Evolutionary conservation across 192 early-diverging fungal species (phyloP), one percentile per base, ranked within the genome.

Genomic region (Backusella tuberculispora): DNA sequence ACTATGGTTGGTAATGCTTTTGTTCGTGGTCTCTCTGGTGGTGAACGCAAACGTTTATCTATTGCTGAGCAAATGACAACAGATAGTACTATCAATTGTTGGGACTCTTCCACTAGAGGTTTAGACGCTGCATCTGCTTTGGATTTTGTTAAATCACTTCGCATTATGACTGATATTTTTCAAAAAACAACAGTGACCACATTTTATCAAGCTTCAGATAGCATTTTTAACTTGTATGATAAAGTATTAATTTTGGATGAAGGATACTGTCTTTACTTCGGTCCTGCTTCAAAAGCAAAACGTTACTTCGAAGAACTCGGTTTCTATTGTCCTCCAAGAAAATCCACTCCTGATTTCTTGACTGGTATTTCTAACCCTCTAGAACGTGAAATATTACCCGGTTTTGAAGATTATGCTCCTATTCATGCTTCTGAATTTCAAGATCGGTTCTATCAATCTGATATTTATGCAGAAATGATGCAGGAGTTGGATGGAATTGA

Each of bases 111-210:
- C 66, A 91, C 90, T 17, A 83, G 86, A 34, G 94, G 94, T 40
- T 84, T 95, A 56, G 94, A 95, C 81, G 89, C 91, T 14, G 91
- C 91, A 63, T 91, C 90, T 5, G 92, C 94, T 42, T 83, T 95
- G 34, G 92, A 95, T 73, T 95, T 92, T 70, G 88, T 90, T 34
- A 85, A 88, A 44, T 90, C 86, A 8, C 83, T 95, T 37, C 88
- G 93, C 45, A 89, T 92, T 56, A 86, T 85, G 81, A 87, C 90
- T 43, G 88, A 93, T 71, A 84, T 91, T 41, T 78, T 91, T 53
- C 81, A 88, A 40, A 90, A 90, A 72, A 83, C 91, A 4, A 88
- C 88, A 0, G 53, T 87, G 15, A 83, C 80, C n/a, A 84, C 84
- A 2, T 76, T 90, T 37, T 87, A 86, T 80, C 89, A 92, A 80